phyloP scores from a whole-genome alignment of 257 asterid species.

The Mitragyna speciosa region DNA sequence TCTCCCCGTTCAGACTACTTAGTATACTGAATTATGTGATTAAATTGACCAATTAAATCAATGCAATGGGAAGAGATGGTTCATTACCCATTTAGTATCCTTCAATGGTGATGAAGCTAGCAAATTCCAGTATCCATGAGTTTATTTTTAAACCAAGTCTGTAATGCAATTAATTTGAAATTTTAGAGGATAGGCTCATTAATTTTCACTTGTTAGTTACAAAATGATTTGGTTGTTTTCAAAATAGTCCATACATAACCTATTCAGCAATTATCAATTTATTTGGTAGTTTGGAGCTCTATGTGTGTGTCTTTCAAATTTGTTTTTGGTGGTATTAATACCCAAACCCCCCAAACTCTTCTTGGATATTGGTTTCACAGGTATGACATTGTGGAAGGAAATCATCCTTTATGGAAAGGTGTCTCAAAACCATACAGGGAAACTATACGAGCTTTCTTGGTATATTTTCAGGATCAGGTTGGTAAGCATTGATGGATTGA shows the following conservation, averaged over 20 bases:
- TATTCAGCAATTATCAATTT: too few species aligned
- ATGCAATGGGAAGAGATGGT: background rate
- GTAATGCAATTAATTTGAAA: too few species aligned
- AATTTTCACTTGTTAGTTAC: background rate
- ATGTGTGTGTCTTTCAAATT: background rate
- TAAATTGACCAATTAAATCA: background rate
- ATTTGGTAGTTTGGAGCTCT: background rate
- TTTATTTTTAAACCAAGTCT: background rate
- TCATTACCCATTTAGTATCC: background rate
- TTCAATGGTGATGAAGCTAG: background rate
- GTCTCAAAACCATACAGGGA: conserved; percentile 97
- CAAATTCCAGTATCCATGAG: background rate
- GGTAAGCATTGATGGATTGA: conserved; percentile 8
- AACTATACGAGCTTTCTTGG: conserved; percentile 94
- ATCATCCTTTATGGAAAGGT: conserved; percentile 76
- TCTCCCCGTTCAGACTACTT: background rate
- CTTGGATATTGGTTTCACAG: conserved; percentile 41
- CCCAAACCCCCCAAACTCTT: too few species aligned
- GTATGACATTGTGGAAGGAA: conserved; percentile 93
- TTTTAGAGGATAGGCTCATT: background rate
- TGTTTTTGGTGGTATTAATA: too few species aligned
- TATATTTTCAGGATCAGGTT: conserved; percentile 95
- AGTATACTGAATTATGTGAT: background rate
- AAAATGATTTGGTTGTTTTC: background rate
- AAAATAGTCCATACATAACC: background rate